Conservation (phyloP, 2,329 filamentous ascomycete genomes). For the Ophiostoma quercus region DNA sequence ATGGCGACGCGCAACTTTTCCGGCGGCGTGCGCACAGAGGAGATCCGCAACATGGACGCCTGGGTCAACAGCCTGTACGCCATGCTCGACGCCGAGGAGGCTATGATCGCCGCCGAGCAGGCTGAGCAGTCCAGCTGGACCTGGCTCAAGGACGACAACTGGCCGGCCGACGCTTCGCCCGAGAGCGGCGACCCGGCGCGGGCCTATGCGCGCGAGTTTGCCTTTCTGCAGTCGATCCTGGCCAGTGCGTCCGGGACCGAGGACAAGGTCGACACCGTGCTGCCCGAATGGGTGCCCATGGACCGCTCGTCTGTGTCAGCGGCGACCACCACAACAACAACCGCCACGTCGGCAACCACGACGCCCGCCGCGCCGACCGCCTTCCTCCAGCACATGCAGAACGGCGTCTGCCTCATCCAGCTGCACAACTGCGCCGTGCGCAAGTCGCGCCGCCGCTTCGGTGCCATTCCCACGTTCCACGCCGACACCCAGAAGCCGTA, state of each 20-base stretch:
- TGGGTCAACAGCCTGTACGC: conserved; percentile 77
- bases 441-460: conserved; percentile 80
- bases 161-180: conserved; percentile 43
- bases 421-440: conserved; percentile 86
- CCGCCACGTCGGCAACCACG: conserved; percentile 15
- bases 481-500: conserved; percentile 94
- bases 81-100: conserved; percentile 72
- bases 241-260: conserved; percentile 24
- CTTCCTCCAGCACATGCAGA: conserved; percentile 68
- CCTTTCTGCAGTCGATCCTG: conserved; percentile 71
- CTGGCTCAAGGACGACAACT: conserved; percentile 72
- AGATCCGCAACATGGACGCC: conserved; percentile 65
- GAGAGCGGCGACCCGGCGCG: conserved; percentile 35
- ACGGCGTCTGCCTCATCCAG: conserved; percentile 73
- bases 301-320: conserved; percentile 36
- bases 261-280: conserved; percentile 43
- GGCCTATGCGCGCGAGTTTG: conserved; percentile 72
- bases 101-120: conserved; percentile 66
- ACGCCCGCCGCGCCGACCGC: conserved; percentile 49
- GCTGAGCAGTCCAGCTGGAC: conserved; percentile 68
- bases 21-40: conserved; percentile 72
- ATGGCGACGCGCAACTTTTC: conserved; percentile 85
- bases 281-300: conserved; percentile 64
- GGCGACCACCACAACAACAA: conserved; percentile 33
- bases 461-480: conserved; percentile 82